Base-by-base conservation (phyloP, 2,329 filamentous ascomycete species). In the Colletotrichum liriopes region DNA sequence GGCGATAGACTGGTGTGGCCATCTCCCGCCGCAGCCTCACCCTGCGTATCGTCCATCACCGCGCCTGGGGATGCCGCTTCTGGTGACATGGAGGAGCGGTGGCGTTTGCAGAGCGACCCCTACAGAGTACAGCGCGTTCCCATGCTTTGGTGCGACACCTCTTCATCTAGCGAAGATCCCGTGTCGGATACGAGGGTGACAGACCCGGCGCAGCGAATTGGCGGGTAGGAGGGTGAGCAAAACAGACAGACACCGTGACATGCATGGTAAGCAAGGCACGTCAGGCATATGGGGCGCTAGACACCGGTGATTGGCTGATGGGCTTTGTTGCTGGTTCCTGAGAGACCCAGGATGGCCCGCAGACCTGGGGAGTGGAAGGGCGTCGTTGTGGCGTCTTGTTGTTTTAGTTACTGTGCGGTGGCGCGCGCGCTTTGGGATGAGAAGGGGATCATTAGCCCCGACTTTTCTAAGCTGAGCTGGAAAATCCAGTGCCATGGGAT, bases 401-500 rank as follows among this genome's bases (percentile, higher is more conserved):
- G 26, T 8, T 9, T 32, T 54, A 5, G 4, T 32, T 32, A 32
- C 29, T 32, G 29, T 3, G 29, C 29, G 29, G 29, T 32, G 29
- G 29, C 29, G 3, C 7, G 49, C 5, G 49, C 23, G 23, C 14
- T 51, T 29, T 49, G 23, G 23, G 47, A 26, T 14, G 29, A 35
- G 26, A 54, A 8, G 26, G 14, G 20, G 16, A 32, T 32, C 14
- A 18, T 35, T 54, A 14, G 26, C 18, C 20, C 14, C 52, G 9
- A 26, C 8, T 32, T 20, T 14, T 14, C n/a, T 6, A 26, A 52
- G 18, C 20, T 18, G 52, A 55, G 32, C 29, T 55, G 52, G 32
- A 55, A 20, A 43, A 71, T 43, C 63, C 68, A 51, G 64, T 54
- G 56, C 65, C 65, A 52, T 63, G 65, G 65, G 43, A 63, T 54